Base-by-base conservation (phyloP, 768 basidiomycete species). In the Pisolithus albus region DNA sequence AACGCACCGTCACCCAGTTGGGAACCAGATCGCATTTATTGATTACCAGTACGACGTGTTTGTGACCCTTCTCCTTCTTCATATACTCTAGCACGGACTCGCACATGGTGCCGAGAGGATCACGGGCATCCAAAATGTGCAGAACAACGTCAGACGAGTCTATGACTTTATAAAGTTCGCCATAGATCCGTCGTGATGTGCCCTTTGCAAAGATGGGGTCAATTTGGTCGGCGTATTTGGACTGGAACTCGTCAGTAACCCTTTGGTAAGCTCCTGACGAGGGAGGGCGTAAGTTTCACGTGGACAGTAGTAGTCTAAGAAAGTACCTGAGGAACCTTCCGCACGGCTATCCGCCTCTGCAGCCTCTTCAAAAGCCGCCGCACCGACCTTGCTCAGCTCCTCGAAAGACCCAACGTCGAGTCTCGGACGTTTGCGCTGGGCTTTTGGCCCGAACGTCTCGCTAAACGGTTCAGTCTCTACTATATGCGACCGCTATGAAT, bases 21-120 rank as follows among this genome's bases (percentile, higher is more conserved):
- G 95, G 96, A 11, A 99, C 94, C 50, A 99, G 72, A 70, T 99
- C 95, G 64, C 95, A 96, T 73, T 99, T 99, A 76, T 99, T 99
- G 60, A 99, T 83, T 49, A 99, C 80, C 52, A 97, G 83, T 3
- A 99, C 90, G 52, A 99, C 81, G 69, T 98, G 95, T 70, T 99
- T 99, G 72, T 96, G 92, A 19, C 90, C 79, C 70, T 97, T 97
- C 72, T 99, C 95, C 70, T 96, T 98, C 62, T 82, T 83, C 61
- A 99, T 77, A 61, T 87, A 96, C 55, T 93, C 91, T 46, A 98
- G 78, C 13, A 96, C 88, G 11, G 88, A 92, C 64, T 93, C 86
- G 70, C 95, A 99, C 64, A 95, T 79, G 26, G 96, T 98, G 4
- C 96, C 96, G 46, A 96, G 66, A 1, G 95, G 95, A 67, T 98